Base-by-base conservation (phyloP, 1,284 basidiomycete genomes). In the Marasmius tenuissimus region DNA sequence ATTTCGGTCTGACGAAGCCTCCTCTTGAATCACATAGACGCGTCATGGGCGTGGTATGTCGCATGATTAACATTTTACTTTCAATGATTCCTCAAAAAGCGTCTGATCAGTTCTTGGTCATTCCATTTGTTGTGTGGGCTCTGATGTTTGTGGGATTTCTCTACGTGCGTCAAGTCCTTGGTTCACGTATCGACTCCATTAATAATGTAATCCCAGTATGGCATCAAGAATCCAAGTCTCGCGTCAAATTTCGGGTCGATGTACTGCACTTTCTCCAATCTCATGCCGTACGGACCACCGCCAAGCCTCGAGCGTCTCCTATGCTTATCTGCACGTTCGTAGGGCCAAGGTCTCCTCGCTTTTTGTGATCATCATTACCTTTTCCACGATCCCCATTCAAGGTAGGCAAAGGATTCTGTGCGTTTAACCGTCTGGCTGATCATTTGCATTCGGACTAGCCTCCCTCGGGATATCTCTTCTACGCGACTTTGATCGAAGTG, bases 401-500 rank as follows among this genome's bases (percentile, higher is more conserved):
- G 59, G 64, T 65, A 12, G 52, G 18, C 16, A 20, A 40, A 50
- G 14, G 38, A 37, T 27, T 8, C 10, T 35, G 27, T 27, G 42
- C 33, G 38, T 4, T 50, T 18, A 9, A 10, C n/a, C 27, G 14
- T 11, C 34, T 34, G 35, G 11, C 9, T 38, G 48, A 11, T 45
- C n/a, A 11, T 42, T 35, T 6, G 52, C 16, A 18, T 4, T 8
- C 22, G 40, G 16, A 45, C 22, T 50, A 66, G 63, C 66, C 16
- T 62, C 62, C 18, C 64, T 68, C 8, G 69, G 65, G 6, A 58
- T 68, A 49, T 58, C 62, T 3, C 50, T 69, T 3, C 66, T 60
- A 35, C 58, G 68, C 61, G 70, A 64, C 48, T 58, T 63, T 47
- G 61, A 63, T 39, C 38, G 47, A 27, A 57, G 40, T 10, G 48